phyloP scores from a whole-genome alignment of 805 yeast species.

The Wickerhamomyces mucosus region DNA sequence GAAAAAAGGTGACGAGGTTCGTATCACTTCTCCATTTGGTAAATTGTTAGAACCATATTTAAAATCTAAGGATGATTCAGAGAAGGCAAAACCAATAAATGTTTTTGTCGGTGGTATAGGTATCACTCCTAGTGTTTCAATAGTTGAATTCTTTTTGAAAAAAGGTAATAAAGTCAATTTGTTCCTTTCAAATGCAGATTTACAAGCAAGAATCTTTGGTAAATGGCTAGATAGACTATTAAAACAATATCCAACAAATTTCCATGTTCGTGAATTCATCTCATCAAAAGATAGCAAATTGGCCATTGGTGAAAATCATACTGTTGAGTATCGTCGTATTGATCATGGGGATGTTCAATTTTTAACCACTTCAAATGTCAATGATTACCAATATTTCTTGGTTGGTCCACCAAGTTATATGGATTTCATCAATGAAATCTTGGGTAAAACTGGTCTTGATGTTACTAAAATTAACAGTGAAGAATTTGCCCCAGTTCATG shows the following conservation, averaged over 20 bases:
- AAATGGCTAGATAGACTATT: conserved; percentile 7
- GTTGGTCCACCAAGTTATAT: conserved; percentile 18
- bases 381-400: conserved; percentile 10
- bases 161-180: conserved; percentile 10
- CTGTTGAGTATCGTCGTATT: conserved; percentile 4
- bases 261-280: conserved; percentile 10
- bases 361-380: conserved; percentile 5
- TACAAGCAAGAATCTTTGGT: conserved; percentile 10
- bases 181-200: conserved; percentile 8
- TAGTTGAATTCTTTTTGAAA: conserved; percentile 27
- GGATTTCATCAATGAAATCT: conserved; percentile 3
- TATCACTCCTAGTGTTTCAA: conserved; percentile 52
- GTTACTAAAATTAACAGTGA: conserved; percentile 12
- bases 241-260: conserved; percentile 7
- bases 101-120: conserved; percentile 59
- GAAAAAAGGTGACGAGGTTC: conserved; percentile 37
- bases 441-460: conserved; percentile 7
- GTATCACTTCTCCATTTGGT: conserved; percentile 54
- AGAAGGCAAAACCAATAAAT: conserved; percentile 21
- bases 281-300: neutral
- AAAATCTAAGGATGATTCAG: conserved; percentile 15
- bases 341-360: conserved; percentile 2
- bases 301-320: neutral
- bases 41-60: conserved; percentile 27
- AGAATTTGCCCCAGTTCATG: conserved; percentile 17